Evolutionary conservation across 805 yeast genomes (phyloP), one percentile per base, ranked within the genome.

Genomic region (Sugiyamaella qingdaonensis): DNA sequence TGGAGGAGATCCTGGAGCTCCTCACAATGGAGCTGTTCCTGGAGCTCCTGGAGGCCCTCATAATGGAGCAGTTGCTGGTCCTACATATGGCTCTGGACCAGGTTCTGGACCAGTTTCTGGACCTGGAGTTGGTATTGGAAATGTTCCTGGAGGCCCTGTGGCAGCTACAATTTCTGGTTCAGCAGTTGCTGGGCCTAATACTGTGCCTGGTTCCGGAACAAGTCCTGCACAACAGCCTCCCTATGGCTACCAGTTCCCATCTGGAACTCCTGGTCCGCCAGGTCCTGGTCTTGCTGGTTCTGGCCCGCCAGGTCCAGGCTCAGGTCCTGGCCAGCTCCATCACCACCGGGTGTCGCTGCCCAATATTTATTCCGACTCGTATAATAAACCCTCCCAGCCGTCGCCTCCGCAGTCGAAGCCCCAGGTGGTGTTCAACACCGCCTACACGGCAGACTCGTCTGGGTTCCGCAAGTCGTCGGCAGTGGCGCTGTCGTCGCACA

Each of bases 381-480:
- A 31, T 46, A 42, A 27, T 32, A 31, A 37, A n/a, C 48, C 44
- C 35, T 32, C 45, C 11, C 56, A 47, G 19, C 46, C 49, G 3
- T 42, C 50, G 2, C 54, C 43, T 10, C 50, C 47, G 13, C 41
- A 16, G 18, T 9, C 50, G 10, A 31, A 43, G 13, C 29, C 53
- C 18, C 47, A 43, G 36, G 55, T 60, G 10, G 58, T 60, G 13
- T 60, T 60, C 54, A 60, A 60, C 49, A 33, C 64, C 7, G 59
- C 65, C 13, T 60, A 58, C 47, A 60, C 64, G 4, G 14, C 53
- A 11, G 64, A 60, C 48, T 59, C 63, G 16, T 54, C 61, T 11
- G 61, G 62, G n/a, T 61, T 61, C 54, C 33, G 62, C 32, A 58
- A 58, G 46, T 56, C 61, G 19, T 56, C 63, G 13, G 37, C 61